These are phyloP conservation scores for Lepiota venenata DNA, from an alignment of 768 basidiomycete species.

Conservation along the genomic window DNA sequence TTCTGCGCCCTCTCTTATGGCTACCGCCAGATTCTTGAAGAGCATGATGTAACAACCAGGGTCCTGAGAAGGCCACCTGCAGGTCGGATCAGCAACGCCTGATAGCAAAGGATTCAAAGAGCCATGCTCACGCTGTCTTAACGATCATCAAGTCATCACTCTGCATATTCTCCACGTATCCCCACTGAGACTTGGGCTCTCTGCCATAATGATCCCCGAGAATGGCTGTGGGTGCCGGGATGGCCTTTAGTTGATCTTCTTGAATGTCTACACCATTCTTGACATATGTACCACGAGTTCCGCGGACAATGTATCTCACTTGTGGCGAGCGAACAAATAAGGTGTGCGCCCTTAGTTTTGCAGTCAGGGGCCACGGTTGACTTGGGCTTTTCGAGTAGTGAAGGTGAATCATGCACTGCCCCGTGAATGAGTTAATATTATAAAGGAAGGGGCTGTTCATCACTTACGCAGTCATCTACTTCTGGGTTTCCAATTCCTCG, in stretches of 20 bases:
- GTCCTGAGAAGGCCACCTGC: slow-evolving; percentile 61
- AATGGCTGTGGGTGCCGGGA: slow-evolving; percentile 43
- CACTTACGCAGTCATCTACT: slow-evolving; percentile 63
- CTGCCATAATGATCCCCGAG: slow-evolving; percentile 47
- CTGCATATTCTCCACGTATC: slow-evolving; percentile 53
- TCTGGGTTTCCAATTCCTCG: slow-evolving; percentile 61
- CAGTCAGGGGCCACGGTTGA: slow-evolving; percentile 55
- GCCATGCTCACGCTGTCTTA: slow-evolving; percentile 31
- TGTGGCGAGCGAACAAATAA: slow-evolving; percentile 66
- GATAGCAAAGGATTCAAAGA: neutral
- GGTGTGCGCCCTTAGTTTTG: slow-evolving; percentile 64
- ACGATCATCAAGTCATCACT: slow-evolving; percentile 40
- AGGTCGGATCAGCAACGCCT: slow-evolving; percentile 11
- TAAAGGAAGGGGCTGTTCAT: neutral
- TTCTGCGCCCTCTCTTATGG: slow-evolving; percentile 52
- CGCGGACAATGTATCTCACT: slow-evolving; percentile 69
- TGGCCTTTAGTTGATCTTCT: slow-evolving; percentile 69
- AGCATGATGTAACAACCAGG: slow-evolving; percentile 57
- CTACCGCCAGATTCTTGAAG: slow-evolving; percentile 63
- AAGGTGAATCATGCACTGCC: slow-evolving; percentile 50
- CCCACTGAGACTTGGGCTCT: slow-evolving; percentile 64
- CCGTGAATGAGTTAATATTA: neutral
- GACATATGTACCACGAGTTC: slow-evolving; percentile 65
- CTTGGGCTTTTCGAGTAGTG: slow-evolving; percentile 41
- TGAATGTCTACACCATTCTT: slow-evolving; percentile 81